A percentile compares a stretch with the other conserved stretches of the same genome.
These are phyloP conservation scores for Leishmania aethiopica DNA, from an alignment of 208 protist species.

Conservation along the genomic window DNA sequence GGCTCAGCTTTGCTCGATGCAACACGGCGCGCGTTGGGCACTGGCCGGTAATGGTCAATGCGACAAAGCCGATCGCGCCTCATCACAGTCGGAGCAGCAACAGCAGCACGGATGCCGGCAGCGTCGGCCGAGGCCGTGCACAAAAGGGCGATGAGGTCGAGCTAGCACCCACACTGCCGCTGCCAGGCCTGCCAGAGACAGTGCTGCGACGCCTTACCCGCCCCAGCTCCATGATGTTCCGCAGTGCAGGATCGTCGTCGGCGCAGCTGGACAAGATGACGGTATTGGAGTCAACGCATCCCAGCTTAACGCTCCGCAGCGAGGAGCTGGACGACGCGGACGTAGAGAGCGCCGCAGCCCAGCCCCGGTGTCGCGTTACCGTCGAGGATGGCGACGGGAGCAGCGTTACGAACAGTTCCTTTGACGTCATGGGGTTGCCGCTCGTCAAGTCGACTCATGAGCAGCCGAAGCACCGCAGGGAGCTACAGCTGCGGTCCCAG, in stretches of 20 bases:
- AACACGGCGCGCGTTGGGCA: not conserved
- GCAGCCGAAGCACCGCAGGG: not conserved
- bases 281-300: slow-evolving; percentile 20
- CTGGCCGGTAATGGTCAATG: not conserved
- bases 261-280: slow-evolving; percentile 22
- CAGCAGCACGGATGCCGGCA: not conserved
- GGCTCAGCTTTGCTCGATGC: not conserved
- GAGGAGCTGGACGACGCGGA: slow-evolving; percentile 13
- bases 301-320: slow-evolving; percentile 1
- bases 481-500: too few species aligned
- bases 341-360: not conserved
- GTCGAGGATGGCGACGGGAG: slow-evolving; percentile 4
- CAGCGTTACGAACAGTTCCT: not conserved
- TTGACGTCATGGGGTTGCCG: not conserved
- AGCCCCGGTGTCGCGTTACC: not conserved
- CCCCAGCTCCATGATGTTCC: slow-evolving; percentile 14
- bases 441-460: not conserved
- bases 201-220: not conserved
- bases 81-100: not conserved
- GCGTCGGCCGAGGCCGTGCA: not conserved
- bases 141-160: not conserved
- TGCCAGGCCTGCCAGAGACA: not conserved
- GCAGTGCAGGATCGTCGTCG: slow-evolving; percentile 16
- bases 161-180: not conserved
- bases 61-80: not conserved